Base-by-base conservation (phyloP, 1,284 basidiomycete species). In the Nidula niveotomentosa region DNA sequence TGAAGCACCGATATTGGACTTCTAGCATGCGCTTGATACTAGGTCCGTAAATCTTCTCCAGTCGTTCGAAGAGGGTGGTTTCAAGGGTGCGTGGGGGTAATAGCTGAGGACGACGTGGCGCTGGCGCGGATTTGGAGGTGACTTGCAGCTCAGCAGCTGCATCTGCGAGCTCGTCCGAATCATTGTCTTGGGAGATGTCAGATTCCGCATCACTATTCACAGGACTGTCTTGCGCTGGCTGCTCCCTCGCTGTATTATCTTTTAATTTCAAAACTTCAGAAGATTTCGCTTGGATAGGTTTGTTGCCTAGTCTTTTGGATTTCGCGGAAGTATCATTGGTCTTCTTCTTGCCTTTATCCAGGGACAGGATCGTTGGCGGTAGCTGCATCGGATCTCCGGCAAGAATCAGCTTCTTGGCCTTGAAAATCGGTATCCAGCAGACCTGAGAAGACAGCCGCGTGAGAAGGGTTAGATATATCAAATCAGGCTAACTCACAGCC, bases 351-450 rank as follows among this genome's bases (percentile, higher is more conserved):
- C 69, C 68, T 30, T 72, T 69, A 58, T 81, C 72, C 1, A 78
- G 64, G 8, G 91, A 91, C 47, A 96, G 79, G 52, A 99, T 87
- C 0, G 96, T 98, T 0, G 96, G 97, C 0, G 95, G 95, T 2
- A 99, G 78, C 71, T 95, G 94, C 81, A 91, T 88, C 0, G 93
- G 93, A 70, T 96, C 91, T 0, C 94, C 91, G 1, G 94, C 94
- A 5, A 98, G 76, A 9, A 98, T 91, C 49, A 97, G 76, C 66
- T 94, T 96, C 69, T 86, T 88, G 1, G 84, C 88, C 70, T 94
- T 95, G 67, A 96, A 82, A 51, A 98, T 91, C 0, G 96, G 95
- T 35, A 98, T 87, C 95, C 96, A 98, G 71, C 96, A 98, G 2
- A 91, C 90, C 90, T 93, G 55, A 13, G 54, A 23, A 60, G 12